Percentiles rank a stretch among this genome's conserved stretches.
Evolutionary conservation across 1,284 basidiomycete genomes (phyloP).

Genomic region (Mycena citricolor): DNA sequence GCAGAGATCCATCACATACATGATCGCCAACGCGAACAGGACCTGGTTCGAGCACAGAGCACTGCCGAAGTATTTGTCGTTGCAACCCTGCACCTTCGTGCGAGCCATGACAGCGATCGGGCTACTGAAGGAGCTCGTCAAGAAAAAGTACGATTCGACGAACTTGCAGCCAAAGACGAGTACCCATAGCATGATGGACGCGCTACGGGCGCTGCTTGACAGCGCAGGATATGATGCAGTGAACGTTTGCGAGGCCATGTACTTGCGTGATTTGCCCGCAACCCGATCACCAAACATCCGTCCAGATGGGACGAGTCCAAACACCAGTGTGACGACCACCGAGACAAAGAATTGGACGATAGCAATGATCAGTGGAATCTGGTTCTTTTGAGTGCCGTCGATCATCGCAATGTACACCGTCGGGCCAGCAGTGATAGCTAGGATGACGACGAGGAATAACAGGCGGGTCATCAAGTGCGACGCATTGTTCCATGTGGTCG

Average conservation of each 20-base stretch:
- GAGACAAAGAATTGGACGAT: constrained; percentile 91
- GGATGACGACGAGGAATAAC: constrained; percentile 82
- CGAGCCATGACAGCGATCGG: constrained; percentile 91
- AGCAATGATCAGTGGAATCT: constrained; percentile 80
- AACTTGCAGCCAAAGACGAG: constrained; percentile 93
- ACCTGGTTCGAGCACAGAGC: constrained; percentile 86
- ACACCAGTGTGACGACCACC: constrained; percentile 74
- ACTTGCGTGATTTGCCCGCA: constrained; percentile 90
- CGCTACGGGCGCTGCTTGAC: constrained; percentile 62
- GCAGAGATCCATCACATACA: constrained; percentile 95
- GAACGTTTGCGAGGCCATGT: constrained; percentile 95
- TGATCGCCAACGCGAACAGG: constrained; percentile 87
- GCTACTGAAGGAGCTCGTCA: constrained; percentile 88
- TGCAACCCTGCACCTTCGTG: constrained; percentile 85
- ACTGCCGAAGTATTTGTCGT: constrained; percentile 77
- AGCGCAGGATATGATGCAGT: constrained; percentile 91
- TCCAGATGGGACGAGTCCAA: constrained; percentile 86
- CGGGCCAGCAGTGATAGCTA: constrained; percentile 85
- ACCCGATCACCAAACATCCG: constrained; percentile 96
- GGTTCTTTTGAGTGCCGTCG: constrained; percentile 50
- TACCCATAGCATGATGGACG: constrained; percentile 84
- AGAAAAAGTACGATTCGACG: constrained; percentile 93
- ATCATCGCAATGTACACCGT: constrained; percentile 89
- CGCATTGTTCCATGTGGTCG: constrained; percentile 97
- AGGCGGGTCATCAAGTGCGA: constrained; percentile 89